Base-by-base conservation (phyloP, 495 filamentous ascomycete species). In the Penicillium daleae region DNA sequence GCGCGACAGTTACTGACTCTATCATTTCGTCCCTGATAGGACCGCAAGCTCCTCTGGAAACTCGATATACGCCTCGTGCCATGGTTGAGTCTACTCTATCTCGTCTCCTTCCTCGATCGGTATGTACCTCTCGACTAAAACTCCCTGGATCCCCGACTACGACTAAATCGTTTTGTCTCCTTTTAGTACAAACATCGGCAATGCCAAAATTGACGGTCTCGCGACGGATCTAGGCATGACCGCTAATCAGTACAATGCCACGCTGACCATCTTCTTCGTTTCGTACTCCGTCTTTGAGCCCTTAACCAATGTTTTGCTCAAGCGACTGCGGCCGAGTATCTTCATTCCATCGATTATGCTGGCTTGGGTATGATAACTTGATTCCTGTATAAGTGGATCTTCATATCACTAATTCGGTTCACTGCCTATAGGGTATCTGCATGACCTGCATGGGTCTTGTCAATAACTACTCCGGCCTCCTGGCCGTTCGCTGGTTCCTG, bases 241-340 rank as follows among this genome's bases (percentile, higher is more conserved):
- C 5, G 76, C 83, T 40, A 76, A 80, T 21, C 86, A 93, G 69
- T 97, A 93, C 76, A 96, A 94, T 71, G 82, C 83, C 10, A 80
- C 87, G 5, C 83, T 97, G 1, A 89, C 89, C 37, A 90, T 97
- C 68, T 97, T 97, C 78, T 98, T 97, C 80, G 84, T 96, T 27
- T 96, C 92, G 22, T 98, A 98, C 74, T 83, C 91, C 39, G 75
- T 92, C 40, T 91, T 92, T 61, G 93, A 97, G 80, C 92, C 93
- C 0, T 62, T 93, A 35, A 96, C 93, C 44, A 97, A 98, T 72
- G 74, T 97, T 53, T 75, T 98, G 22, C 86, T 98, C 59, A 97
- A 97, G 76, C 81, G 79, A 4, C 70, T 89, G 51, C 87, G 88
- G 17, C 85, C 87, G 13, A 91, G 89, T 69, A 84, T 93, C 76